Base-by-base conservation (phyloP, 495 filamentous ascomycete species). In the Tuber indicum region DNA sequence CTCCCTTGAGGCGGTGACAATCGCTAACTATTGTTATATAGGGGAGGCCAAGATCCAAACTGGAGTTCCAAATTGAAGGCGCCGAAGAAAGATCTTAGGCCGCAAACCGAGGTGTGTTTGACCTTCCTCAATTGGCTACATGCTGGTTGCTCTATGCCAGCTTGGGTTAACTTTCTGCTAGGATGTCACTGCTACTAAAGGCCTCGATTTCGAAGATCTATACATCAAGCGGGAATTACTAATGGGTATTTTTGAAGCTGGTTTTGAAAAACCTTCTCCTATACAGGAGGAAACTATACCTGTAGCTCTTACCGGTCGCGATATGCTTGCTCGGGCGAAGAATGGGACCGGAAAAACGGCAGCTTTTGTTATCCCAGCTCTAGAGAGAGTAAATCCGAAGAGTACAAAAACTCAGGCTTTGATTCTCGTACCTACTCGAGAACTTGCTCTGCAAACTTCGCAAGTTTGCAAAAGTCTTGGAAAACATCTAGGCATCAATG, bases 271-370 rank as follows among this genome's bases (percentile, higher is more conserved):
- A 85, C 96, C 96, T 3, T 99, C 96, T 71, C 96, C 96, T 23
- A 98, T 99, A 79, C 96, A 99, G 89, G 96, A 99, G 91, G 96
- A 97, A 85, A 92, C 94, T 58, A 98, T 99, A 83, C 96, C 96
- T 36, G 95, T 98, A 76, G 96, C 95, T 32, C 89, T 99, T 58
- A 96, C 94, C 26, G 95, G 95, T 72, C 89, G 94, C 86, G 96
- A 99, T 84, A 95, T 99, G 77, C 88, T 99, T 74, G 96, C 96
- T 58, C 91, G 96, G 83, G 96, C 96, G 75, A 99, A 99, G 85
- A 99, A 99, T 81, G 96, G 96, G 58, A 99, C 96, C 21, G 96
- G 96, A 75, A 99, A 99, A 86, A 99, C 96, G 12, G 96, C 94
- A 21, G 96, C 96, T 77, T 99, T 98, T 81, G 92, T 98, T 77